phyloP scores from a whole-genome alignment of 2,329 filamentous ascomycete species.

The Alternaria sp. region DNA sequence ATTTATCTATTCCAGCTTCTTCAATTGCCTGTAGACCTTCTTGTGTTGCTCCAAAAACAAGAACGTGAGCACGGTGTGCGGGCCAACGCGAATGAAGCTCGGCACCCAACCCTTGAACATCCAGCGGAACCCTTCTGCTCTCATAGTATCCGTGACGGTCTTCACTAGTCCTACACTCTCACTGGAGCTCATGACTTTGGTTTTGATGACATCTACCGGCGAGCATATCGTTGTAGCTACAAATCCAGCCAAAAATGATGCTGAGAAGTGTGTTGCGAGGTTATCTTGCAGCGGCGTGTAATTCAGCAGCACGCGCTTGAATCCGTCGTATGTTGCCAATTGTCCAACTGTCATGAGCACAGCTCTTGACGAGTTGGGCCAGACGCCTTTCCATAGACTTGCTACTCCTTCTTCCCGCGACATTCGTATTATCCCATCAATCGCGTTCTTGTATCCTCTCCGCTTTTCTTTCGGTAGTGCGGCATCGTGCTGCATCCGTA shows the following conservation, averaged over 20 bases:
- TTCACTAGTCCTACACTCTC: slow-evolving; percentile 62
- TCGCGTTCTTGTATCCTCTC: slow-evolving; percentile 86
- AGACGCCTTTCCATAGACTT: slow-evolving; percentile 82
- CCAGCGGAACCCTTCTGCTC: slow-evolving; percentile 76
- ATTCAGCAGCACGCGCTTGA: slow-evolving; percentile 73
- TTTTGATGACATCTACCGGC: slow-evolving; percentile 90
- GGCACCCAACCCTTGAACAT: slow-evolving; percentile 92
- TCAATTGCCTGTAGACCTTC: slow-evolving; percentile 67
- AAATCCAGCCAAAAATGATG: slow-evolving; percentile 79
- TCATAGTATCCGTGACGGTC: slow-evolving; percentile 71
- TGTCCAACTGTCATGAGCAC: slow-evolving; percentile 89
- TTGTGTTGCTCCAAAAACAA: slow-evolving; percentile 87
- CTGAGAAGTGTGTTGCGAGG: slow-evolving; percentile 78
- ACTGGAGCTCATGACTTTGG: slow-evolving; percentile 77
- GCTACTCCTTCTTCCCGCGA: slow-evolving; percentile 78
- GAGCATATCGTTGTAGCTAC: slow-evolving; percentile 85
- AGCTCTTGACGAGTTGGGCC: slow-evolving; percentile 81
- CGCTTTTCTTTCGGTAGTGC: slow-evolving; percentile 75
- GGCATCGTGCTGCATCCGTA: slow-evolving; percentile 95
- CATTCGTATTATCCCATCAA: slow-evolving; percentile 88
- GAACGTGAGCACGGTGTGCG: slow-evolving; percentile 86
- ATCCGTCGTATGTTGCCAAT: slow-evolving; percentile 82
- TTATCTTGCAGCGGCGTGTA: slow-evolving; percentile 71
- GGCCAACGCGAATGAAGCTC: slow-evolving; percentile 70
- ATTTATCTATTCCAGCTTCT: slow-evolving; percentile 11